Base-by-base conservation (phyloP, 495 filamentous ascomycete genomes). In the Hyphodiscus hymeniophilus region DNA sequence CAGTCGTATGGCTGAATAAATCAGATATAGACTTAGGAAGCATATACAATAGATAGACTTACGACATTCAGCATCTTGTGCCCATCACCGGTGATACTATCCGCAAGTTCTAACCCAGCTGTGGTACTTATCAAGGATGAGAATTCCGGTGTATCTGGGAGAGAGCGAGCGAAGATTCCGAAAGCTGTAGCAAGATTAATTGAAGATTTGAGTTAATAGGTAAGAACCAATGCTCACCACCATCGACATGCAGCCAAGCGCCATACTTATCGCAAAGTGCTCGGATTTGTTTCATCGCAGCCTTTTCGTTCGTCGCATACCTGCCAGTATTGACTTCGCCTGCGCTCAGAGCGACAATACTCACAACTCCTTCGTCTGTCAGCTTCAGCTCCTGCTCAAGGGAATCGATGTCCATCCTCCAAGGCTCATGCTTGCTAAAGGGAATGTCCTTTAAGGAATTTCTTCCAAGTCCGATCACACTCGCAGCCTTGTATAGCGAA, bases 21-120 rank as follows among this genome's bases (percentile, higher is more conserved):
- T 42, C 12, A 46, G 42, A 40, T 47, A 50, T 10, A 51, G 39
- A 3, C 28, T 39, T 3, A 22, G 20, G 7, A n/a, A n/a, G n/a
- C n/a, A n/a, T n/a, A n/a, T n/a, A n/a, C n/a, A n/a, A n/a, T n/a
- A n/a, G n/a, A n/a, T n/a, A 23, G 10, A 71, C 75, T 36, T 63
- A 80, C 76, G 21, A 94, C 89, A 54, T 96, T 96, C n/a, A 97
- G 72, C 5, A 95, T 65, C 59, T 96, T 95, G 61, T 97, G 91
- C 2, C 74, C 86, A 56, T 97, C 91, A 0, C 84, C 83, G 0
- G 84, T 77, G 28, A 97, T 85, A 28, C 87, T 94, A 60, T 97
- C 89, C 2, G 82, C 88, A 13, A 90, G 68, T 47, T 95, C 86
- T n/a, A 95, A 58, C 2, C 86, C 87, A 7, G 74, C 74, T 2